Evolutionary conservation across 75 land plant genomes (phyloP).

Genomic region (Selaginella moellendorffii): DNA sequence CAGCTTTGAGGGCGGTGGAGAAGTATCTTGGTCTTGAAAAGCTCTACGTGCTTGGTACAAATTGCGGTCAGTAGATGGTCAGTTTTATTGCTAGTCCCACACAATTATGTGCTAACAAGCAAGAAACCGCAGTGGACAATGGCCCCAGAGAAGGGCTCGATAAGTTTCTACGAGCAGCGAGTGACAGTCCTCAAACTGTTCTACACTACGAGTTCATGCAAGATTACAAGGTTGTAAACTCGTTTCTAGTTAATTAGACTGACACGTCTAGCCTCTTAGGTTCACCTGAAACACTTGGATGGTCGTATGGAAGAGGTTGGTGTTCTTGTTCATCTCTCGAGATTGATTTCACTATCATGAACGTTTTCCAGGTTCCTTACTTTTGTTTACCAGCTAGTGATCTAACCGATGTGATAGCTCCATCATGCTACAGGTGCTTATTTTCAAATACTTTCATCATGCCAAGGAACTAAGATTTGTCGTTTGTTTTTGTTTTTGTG

Average conservation of each 20-base stretch:
- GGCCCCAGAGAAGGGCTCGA: slow-evolving; percentile 85
- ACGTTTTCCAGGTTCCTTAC: slow-evolving; percentile 81
- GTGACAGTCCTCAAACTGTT: slow-evolving; percentile 89
- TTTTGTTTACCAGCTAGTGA: slow-evolving; percentile 93
- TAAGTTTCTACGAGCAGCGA: slow-evolving; percentile 89
- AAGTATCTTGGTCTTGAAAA: slow-evolving; percentile 75
- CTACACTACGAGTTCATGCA: slow-evolving; percentile 99
- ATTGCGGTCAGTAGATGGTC: slow-evolving; percentile 60
- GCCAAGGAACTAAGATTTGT: not conserved
- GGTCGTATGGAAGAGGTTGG: slow-evolving; percentile 95
- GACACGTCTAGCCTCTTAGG: slow-evolving; percentile 32
- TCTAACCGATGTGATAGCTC: slow-evolving; percentile 89
- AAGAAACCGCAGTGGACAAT: slow-evolving; percentile 61
- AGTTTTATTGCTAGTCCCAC: not conserved
- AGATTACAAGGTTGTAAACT: slow-evolving; percentile 72
- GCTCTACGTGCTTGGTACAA: slow-evolving; percentile 94
- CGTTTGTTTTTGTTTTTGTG: not conserved
- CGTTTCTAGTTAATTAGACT: not conserved
- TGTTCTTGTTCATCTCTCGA: not conserved
- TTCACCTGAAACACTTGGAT: slow-evolving; percentile 97
- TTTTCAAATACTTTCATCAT: too few relatives aligned
- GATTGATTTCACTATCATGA: not conserved
- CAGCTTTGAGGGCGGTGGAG: slow-evolving; percentile 87
- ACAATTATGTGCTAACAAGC: not conserved
- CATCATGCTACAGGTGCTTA: slow-evolving; percentile 91